A percentile compares a stretch with the other conserved stretches of the same genome.
Evolutionary conservation across 2,329 filamentous ascomycete genomes (phyloP).

Genomic region (Phialophora verrucosa): DNA sequence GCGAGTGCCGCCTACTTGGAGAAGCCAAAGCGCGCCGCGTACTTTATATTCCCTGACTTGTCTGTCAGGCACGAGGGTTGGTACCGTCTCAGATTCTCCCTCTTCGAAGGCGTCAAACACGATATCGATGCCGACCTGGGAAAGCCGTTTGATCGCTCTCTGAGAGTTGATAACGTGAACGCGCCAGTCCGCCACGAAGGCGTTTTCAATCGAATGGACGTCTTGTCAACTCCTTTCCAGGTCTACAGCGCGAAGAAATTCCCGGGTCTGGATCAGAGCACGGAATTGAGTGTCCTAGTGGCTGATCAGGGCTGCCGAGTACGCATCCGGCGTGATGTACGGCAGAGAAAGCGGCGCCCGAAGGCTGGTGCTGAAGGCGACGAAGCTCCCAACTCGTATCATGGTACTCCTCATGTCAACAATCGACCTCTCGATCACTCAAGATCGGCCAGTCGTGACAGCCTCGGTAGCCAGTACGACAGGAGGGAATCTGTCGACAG

Average conservation of each 20-base stretch:
- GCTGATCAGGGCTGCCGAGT: slow-evolving; percentile 97
- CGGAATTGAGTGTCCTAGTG: slow-evolving; percentile 82
- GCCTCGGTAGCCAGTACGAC: slow-evolving; percentile 31
- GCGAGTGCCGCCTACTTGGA: slow-evolving; percentile 96
- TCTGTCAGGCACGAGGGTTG: slow-evolving; percentile 94
- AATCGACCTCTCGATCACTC: slow-evolving; percentile 29
- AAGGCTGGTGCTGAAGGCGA: slow-evolving; percentile 30
- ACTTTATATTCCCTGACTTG: slow-evolving; percentile 97
- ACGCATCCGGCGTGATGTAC: slow-evolving; percentile 89
- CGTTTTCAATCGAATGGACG: slow-evolving; percentile 85
- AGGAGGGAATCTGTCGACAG: slow-evolving; percentile 35
- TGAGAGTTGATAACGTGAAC: slow-evolving; percentile 47
- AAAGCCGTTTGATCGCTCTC: slow-evolving; percentile 46
- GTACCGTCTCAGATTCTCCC: slow-evolving; percentile 87
- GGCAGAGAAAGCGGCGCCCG: slow-evolving; percentile 75
- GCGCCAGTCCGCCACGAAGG: slow-evolving; percentile 56
- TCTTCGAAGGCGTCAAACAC: slow-evolving; percentile 94
- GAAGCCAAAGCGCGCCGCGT: slow-evolving; percentile 77
- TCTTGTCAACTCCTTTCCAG: slow-evolving; percentile 83
- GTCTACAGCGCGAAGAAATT: slow-evolving; percentile 99
- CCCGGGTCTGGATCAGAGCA: slow-evolving; percentile 89
- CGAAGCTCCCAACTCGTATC: slow-evolving; percentile 31
- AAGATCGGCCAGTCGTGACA: slow-evolving; percentile 35
- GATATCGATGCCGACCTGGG: slow-evolving; percentile 74
- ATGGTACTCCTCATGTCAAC: slow-evolving; percentile 25